Evolutionary conservation across 2,329 filamentous ascomycete genomes (phyloP), one percentile per base, ranked within the genome.

Genomic region (Chrysoporthe cubensis): DNA sequence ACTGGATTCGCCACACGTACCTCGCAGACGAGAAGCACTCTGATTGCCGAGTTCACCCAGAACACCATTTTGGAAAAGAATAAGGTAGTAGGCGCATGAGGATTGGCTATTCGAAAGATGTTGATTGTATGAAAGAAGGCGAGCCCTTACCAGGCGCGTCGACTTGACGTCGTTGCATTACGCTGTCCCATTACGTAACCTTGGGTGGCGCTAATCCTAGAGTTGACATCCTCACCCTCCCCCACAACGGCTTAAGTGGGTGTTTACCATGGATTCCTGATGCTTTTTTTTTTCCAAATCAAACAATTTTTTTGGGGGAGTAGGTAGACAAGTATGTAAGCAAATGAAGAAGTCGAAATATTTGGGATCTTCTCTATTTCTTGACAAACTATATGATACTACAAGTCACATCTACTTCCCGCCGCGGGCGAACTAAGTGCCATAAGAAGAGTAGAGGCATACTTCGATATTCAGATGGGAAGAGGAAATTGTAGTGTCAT

Each of bases 21-120:
- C 59, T 61, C 59, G 26, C 59, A 44, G 59, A 61, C 42, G 21
- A 61, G 59, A 40, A 61, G 59, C 3, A 42, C 59, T 18, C 59
- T 40, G 26, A 61, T 46, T 6, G 43, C 42, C 9, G 43, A 46
- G 43, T 46, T 61, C 4, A 46, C 6, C 40, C 42, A 46, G 32
- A 34, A 44, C 26, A n/a, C 59, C 59, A 61, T 61, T 4, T 3
- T 34, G 26, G 21, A 4, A 14, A 7, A 21, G 2, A 26, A 1
- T 52, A 52, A 0, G 21, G n/a, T 26, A 54, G 50, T 21, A 54
- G 50, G 26, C 50, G 26, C 50, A 32, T 34, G 16, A 9, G 7
- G 11, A 18, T 21, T 13, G 14, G 34, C 16, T 40, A 6, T 0
- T 32, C 4, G 26, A 56, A 16, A 56, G 26, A 4, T 32, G 50